Percentiles rank a stretch among this genome's conserved stretches.
phyloP scores from a whole-genome alignment of 345 rosid species.

The Euphorbia peplus region DNA sequence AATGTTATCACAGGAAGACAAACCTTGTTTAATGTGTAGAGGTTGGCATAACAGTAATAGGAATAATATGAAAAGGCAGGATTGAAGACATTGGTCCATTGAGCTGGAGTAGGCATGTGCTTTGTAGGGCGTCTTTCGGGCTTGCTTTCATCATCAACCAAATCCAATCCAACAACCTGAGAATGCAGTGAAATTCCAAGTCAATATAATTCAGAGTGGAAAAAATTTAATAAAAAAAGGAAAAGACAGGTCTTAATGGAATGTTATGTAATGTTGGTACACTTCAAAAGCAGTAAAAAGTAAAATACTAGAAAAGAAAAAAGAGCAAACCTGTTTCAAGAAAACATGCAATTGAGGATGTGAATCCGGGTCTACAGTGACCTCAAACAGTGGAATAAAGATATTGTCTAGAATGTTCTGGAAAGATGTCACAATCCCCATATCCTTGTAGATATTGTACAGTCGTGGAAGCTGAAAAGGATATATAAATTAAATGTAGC shows the following conservation, averaged over 20 bases:
- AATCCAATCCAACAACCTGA: conserved; percentile 97
- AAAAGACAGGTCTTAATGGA: too few relatives aligned
- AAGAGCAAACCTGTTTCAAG: conserved; percentile 73
- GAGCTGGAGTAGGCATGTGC: conserved; percentile 99
- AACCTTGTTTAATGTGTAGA: conserved; percentile 92
- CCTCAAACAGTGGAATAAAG: conserved; percentile 96
- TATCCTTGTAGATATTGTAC: conserved; percentile 94
- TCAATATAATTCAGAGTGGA: not conserved
- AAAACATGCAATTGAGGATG: conserved; percentile 99
- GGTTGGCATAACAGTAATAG: conserved; percentile 94
- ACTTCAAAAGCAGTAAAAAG: not conserved
- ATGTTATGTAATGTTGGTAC: too few relatives aligned
- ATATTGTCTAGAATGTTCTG: conserved; percentile 98
- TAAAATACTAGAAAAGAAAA: conserved; percentile 3
- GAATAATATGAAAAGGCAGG: conserved; percentile 95
- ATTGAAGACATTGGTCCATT: conserved; percentile 95
- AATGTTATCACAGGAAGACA: not conserved
- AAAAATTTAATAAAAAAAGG: not conserved
- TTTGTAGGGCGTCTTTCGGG: conserved; percentile 99
- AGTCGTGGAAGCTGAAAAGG: conserved; percentile 80
- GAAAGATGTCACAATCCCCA: conserved; percentile 99
- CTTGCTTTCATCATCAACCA: conserved; percentile 99
- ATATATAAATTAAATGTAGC: not conserved
- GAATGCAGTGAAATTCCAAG: conserved; percentile 20
- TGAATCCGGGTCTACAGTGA: conserved; percentile 94